These are phyloP conservation scores for Vitis hybrid DNA, from an alignment of 177 flowering plant species.

Conservation along the genomic window DNA sequence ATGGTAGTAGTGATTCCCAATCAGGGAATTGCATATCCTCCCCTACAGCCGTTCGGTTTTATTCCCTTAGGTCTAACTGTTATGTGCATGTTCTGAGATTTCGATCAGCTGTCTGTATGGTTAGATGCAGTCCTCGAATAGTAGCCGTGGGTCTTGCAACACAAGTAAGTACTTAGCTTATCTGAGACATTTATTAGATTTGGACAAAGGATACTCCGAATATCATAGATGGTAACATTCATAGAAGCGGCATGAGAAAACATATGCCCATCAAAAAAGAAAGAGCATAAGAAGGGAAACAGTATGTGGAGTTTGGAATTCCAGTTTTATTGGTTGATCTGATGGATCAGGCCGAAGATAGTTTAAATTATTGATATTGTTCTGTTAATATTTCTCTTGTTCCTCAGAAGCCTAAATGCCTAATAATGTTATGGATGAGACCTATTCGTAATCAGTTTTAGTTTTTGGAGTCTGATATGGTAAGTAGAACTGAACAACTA, in stretches of 20 bases:
- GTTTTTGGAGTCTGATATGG: neutral
- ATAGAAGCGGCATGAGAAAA: too few species aligned
- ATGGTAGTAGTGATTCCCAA: constrained; percentile 39
- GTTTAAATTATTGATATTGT: neutral
- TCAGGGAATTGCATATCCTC: constrained; percentile 41
- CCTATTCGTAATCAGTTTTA: neutral
- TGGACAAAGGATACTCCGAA: too few species aligned
- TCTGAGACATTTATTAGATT: constrained; percentile 5
- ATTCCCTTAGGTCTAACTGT: constrained; percentile 68
- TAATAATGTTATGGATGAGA: neutral
- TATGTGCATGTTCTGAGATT: constrained; percentile 82
- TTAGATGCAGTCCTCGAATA: constrained; percentile 83
- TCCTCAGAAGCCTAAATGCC: neutral
- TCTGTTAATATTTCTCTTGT: neutral
- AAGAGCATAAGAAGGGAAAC: too few species aligned
- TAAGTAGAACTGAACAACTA: neutral
- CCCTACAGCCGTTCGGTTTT: constrained; percentile 84
- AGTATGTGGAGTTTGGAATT: too few species aligned
- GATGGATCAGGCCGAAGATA: too few species aligned
- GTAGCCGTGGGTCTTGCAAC: constrained; percentile 86
- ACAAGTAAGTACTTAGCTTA: constrained; percentile 61
- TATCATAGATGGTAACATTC: neutral
- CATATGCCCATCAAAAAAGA: too few species aligned
- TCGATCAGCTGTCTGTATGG: constrained; percentile 74
- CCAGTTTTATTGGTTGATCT: too few species aligned